These are phyloP conservation scores for Myxozyma vanderwaltii DNA, from an alignment of 805 yeast genomes.

Conservation along the genomic window DNA sequence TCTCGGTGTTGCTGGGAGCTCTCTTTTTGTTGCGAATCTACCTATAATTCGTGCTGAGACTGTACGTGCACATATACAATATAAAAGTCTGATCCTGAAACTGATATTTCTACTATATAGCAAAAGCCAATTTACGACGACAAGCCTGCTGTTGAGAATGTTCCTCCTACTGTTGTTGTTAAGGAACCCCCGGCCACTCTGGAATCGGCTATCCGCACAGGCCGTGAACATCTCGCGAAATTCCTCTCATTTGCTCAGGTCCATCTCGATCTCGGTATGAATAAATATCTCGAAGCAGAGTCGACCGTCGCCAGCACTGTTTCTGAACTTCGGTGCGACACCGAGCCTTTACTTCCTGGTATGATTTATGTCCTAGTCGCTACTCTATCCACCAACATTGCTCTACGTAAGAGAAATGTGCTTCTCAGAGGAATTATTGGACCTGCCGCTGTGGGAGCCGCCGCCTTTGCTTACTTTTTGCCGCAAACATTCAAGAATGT, in stretches of 20 bases:
- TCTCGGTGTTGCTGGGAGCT: slow-evolving; percentile 4
- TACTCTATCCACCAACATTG: slow-evolving; percentile 68
- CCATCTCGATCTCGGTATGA: slow-evolving; percentile 51
- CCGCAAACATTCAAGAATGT: slow-evolving; percentile 74
- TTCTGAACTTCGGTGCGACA: slow-evolving; percentile 60
- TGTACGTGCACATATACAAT: not conserved
- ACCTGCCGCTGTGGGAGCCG: slow-evolving; percentile 64
- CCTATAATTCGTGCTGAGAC: slow-evolving; percentile 14
- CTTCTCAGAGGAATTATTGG: slow-evolving; percentile 52
- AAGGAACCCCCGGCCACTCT: slow-evolving; percentile 28
- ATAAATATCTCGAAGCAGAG: slow-evolving; percentile 60
- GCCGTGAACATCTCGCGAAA: slow-evolving; percentile 41
- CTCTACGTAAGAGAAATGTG: slow-evolving; percentile 67
- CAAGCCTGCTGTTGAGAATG: slow-evolving; percentile 5
- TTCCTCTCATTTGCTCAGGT: slow-evolving; percentile 25
- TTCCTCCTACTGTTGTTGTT: slow-evolving; percentile 24
- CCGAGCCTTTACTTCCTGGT: slow-evolving; percentile 74
- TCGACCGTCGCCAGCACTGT: slow-evolving; percentile 63
- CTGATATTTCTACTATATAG: not conserved
- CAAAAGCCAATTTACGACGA: slow-evolving; percentile 45
- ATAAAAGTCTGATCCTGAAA: not conserved
- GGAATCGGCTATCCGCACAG: slow-evolving; percentile 17
- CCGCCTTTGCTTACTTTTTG: slow-evolving; percentile 66
- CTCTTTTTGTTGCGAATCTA: not conserved
- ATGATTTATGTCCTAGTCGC: slow-evolving; percentile 69